Evolutionary conservation across 148 eudicot species (phyloP).

Genomic region (Arctostaphylos glauca): DNA sequence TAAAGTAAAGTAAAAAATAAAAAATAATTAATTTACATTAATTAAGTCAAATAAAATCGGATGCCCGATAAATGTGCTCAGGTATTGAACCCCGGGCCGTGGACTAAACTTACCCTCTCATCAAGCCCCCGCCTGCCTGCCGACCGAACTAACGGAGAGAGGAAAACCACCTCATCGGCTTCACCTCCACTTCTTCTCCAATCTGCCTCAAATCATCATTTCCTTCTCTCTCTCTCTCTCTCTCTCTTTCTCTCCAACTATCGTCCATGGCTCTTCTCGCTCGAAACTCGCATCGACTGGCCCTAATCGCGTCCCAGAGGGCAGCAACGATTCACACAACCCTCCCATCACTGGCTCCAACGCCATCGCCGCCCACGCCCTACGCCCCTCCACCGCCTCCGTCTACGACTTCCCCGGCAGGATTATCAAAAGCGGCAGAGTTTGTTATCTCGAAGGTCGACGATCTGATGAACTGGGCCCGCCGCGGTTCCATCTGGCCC

Average conservation of each 20-base stretch:
- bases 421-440: slow-evolving; percentile 76
- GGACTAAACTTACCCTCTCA: no score
- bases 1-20: no score
- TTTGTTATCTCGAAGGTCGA: slow-evolving; percentile 89
- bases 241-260: background rate
- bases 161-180: background rate
- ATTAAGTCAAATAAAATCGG: no score
- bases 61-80: no score
- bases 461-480: slow-evolving; percentile 87
- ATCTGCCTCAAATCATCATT: background rate
- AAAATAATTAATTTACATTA: no score
- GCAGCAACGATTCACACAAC: background rate
- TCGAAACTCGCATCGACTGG: slow-evolving; percentile 39
- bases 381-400: slow-evolving; percentile 51
- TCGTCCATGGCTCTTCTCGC: slow-evolving; percentile 45
- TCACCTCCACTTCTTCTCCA: background rate
- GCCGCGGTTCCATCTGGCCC: slow-evolving; percentile 94
- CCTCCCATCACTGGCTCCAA: slow-evolving; percentile 36
- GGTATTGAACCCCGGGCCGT: no score
- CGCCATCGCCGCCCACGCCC: slow-evolving; percentile 30
- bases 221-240: slow-evolving; percentile 17
- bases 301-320: slow-evolving; percentile 17
- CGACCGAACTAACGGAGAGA: slow-evolving; percentile 1
- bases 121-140: background rate
- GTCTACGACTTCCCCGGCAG: slow-evolving; percentile 36